Percentiles rank a stretch among this genome's conserved stretches.
These are phyloP conservation scores for Eucalyptus victrix DNA, from an alignment of 345 rosid species.

Conservation along the genomic window DNA sequence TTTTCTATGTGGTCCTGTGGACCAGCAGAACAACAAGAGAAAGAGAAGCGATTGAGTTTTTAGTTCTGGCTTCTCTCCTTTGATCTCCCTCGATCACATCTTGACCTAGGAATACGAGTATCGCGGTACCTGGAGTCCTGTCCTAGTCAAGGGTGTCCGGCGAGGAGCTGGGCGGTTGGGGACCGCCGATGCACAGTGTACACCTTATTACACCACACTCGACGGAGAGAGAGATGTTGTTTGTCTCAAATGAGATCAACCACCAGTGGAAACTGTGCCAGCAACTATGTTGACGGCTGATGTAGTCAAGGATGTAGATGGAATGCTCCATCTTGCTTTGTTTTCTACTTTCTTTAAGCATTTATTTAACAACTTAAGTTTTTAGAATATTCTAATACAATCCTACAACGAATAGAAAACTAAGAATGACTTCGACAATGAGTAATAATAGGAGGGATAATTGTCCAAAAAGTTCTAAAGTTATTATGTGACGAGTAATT, in stretches of 20 bases:
- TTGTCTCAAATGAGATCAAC: neutral
- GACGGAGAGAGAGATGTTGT: neutral
- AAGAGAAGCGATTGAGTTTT: neutral
- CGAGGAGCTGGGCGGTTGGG: neutral
- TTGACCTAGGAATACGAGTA: neutral
- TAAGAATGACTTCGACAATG: neutral
- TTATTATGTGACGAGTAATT: neutral
- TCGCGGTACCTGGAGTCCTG: neutral
- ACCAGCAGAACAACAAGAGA: neutral
- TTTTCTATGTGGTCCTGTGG: neutral
- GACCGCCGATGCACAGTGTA: neutral
- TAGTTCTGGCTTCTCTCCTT: neutral
- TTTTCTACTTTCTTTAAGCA: neutral
- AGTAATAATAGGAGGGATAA: neutral
- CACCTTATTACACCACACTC: neutral
- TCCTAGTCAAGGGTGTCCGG: neutral
- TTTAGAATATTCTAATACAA: neutral
- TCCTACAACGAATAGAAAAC: fast-evolving
- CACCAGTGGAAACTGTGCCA: neutral
- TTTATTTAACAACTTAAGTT: neutral
- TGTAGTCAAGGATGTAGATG: neutral
- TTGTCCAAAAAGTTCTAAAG: neutral
- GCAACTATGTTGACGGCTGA: neutral
- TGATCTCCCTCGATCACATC: neutral
- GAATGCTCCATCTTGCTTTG: neutral